Percentiles rank a stretch among this genome's conserved stretches.
These are phyloP conservation scores for Neonectria ditissima DNA, from an alignment of 2,329 filamentous ascomycete genomes.

Conservation along the genomic window DNA sequence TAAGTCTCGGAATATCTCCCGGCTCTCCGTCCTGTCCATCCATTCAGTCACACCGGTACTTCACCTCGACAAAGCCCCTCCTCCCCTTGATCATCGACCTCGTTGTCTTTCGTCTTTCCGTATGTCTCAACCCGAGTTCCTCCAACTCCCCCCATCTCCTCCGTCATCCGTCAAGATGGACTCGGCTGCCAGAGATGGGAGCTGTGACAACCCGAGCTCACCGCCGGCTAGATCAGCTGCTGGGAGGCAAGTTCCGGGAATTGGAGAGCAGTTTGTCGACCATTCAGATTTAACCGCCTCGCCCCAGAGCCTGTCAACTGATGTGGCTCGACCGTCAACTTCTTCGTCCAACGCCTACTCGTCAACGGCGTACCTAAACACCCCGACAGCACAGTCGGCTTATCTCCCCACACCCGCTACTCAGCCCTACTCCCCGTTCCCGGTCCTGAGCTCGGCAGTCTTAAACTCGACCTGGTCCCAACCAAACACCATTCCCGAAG, in stretches of 20 bases:
- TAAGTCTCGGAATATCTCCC: slow-evolving; percentile 35
- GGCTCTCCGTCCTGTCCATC: slow-evolving; percentile 34
- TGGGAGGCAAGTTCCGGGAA: slow-evolving; percentile 38
- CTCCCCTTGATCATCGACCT: slow-evolving; percentile 35
- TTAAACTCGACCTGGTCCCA: slow-evolving; percentile 42
- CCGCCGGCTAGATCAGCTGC: slow-evolving; percentile 42
- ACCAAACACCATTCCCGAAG: slow-evolving; percentile 35
- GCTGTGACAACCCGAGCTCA: slow-evolving; percentile 45
- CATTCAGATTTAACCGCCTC: slow-evolving; percentile 41
- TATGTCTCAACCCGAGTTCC: slow-evolving; percentile 47
- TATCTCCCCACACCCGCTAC: slow-evolving; percentile 42
- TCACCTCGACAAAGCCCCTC: slow-evolving; percentile 37
- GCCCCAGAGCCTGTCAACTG: slow-evolving; percentile 38
- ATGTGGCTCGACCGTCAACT: slow-evolving; percentile 34
- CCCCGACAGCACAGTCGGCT: slow-evolving; percentile 39
- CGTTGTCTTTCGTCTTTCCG: slow-evolving; percentile 39
- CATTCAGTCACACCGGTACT: slow-evolving; percentile 28
- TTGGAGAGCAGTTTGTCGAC: slow-evolving; percentile 35
- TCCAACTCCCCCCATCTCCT: slow-evolving; percentile 45
- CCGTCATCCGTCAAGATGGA: slow-evolving; percentile 48
- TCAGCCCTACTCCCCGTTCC: slow-evolving; percentile 43
- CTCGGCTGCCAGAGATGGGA: slow-evolving; percentile 43
- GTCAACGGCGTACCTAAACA: slow-evolving; percentile 39
- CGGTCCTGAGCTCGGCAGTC: slow-evolving; percentile 36
- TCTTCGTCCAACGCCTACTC: slow-evolving; percentile 42